Evolutionary conservation across 257 asterid genomes (phyloP).

Genomic region (Solanum ossicruentum): DNA sequence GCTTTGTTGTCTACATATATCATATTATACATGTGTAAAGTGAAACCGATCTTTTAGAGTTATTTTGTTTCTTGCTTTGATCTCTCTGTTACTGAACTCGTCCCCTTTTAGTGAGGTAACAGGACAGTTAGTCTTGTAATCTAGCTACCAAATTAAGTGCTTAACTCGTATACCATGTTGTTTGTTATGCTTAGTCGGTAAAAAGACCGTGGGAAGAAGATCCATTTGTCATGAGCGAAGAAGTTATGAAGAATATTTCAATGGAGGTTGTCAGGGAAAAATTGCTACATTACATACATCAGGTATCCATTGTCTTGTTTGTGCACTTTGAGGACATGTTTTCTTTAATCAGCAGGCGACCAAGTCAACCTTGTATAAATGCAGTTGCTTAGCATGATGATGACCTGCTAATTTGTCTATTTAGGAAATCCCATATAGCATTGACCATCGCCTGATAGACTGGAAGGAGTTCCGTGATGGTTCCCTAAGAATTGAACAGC

Average conservation of each 20-base stretch:
- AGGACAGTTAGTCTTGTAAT: neutral
- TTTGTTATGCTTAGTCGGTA: constrained; percentile 43
- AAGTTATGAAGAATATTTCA: constrained; percentile 85
- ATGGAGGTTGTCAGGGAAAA: constrained; percentile 82
- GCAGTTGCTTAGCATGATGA: neutral
- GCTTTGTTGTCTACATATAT: neutral
- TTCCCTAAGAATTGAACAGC: constrained; percentile 90
- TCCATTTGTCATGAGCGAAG: constrained; percentile 79
- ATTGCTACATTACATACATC: constrained; percentile 78
- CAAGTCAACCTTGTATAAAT: neutral
- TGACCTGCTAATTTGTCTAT: constrained; percentile 4
- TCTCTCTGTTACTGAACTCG: neutral
- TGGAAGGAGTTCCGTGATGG: constrained; percentile 93
- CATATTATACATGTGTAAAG: neutral
- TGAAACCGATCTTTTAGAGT: neutral
- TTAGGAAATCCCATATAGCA: constrained; percentile 83
- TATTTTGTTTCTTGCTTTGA: neutral
- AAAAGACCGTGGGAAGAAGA: constrained; percentile 95
- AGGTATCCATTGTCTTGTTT: constrained; percentile 32
- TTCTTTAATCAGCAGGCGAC: neutral
- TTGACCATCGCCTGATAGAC: constrained; percentile 80
- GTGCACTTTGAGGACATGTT: neutral
- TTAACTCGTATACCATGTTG: neutral
- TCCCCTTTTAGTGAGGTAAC: neutral
- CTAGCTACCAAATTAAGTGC: neutral